Conservation (phyloP, 139 green algal species). For the Astrephomene gubernaculifera region DNA sequence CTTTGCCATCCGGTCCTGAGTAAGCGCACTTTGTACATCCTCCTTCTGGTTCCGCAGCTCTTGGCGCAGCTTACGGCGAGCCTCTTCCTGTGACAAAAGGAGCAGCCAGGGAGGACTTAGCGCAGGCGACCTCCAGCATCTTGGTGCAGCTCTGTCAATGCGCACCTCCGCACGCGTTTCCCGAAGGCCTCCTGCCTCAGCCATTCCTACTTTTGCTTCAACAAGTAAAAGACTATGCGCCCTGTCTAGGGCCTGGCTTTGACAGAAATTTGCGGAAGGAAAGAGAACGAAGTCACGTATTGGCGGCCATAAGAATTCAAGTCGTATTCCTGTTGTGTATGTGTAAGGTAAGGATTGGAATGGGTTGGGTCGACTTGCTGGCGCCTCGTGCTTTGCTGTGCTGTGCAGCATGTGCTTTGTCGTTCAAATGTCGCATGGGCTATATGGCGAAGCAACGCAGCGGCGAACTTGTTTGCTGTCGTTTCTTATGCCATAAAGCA, state of each 20-base stretch:
- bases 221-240: neutral
- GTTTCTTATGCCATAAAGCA: too few species aligned
- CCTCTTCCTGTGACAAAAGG: neutral
- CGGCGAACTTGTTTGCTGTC: too few species aligned
- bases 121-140: neutral
- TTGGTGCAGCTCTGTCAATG: neutral
- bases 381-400: too few species aligned
- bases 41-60: constrained; percentile 14
- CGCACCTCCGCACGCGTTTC: neutral
- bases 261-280: neutral
- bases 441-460: too few species aligned
- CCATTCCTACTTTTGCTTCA: neutral
- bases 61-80: neutral
- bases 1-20: neutral
- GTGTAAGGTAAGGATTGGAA: neutral
- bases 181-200: neutral
- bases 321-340: neutral
- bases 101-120: neutral
- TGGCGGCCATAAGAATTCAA: neutral
- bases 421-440: neutral
- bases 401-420: neutral
- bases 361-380: too few species aligned
- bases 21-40: constrained; percentile 1
- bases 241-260: neutral
- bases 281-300: neutral